A percentile compares a stretch with the other conserved stretches of the same genome.
Evolutionary conservation across 208 protist genomes (phyloP).

Genomic region (Trypanosoma platydactyli): DNA sequence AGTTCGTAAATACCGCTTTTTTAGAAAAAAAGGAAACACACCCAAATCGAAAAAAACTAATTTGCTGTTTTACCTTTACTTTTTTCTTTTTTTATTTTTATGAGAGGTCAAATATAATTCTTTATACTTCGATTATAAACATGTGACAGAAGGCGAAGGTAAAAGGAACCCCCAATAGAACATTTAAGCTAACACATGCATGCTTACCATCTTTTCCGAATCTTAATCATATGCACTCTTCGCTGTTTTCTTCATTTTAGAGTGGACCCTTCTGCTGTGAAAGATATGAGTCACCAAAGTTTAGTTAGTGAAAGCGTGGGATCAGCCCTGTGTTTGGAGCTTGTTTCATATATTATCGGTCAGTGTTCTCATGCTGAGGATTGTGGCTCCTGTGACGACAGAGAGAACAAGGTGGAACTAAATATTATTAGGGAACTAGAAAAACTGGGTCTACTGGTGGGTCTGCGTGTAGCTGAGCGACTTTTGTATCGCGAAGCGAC

Average conservation of each 20-base stretch:
- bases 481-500: slow-evolving; percentile 71
- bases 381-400: slow-evolving; percentile 7
- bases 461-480: slow-evolving; percentile 65
- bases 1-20: background rate
- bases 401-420: slow-evolving; percentile 29
- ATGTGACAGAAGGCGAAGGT: background rate
- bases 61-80: slow-evolving; percentile 7
- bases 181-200: background rate
- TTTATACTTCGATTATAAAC: background rate
- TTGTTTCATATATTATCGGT: slow-evolving; percentile 45
- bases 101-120: background rate
- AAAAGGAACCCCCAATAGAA: no score
- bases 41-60: background rate
- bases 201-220: no score
- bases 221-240: slow-evolving; percentile 9
- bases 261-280: background rate
- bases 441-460: slow-evolving; percentile 59
- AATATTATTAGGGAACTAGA: slow-evolving; percentile 41
- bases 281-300: slow-evolving; percentile 32
- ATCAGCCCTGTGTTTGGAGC: slow-evolving; percentile 49
- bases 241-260: slow-evolving; percentile 12
- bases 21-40: background rate
- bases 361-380: slow-evolving; percentile 18
- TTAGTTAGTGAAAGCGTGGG: slow-evolving; percentile 56
- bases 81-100: background rate